phyloP scores from a whole-genome alignment of 768 basidiomycete genomes.

The Flagelloscypha sp. region DNA sequence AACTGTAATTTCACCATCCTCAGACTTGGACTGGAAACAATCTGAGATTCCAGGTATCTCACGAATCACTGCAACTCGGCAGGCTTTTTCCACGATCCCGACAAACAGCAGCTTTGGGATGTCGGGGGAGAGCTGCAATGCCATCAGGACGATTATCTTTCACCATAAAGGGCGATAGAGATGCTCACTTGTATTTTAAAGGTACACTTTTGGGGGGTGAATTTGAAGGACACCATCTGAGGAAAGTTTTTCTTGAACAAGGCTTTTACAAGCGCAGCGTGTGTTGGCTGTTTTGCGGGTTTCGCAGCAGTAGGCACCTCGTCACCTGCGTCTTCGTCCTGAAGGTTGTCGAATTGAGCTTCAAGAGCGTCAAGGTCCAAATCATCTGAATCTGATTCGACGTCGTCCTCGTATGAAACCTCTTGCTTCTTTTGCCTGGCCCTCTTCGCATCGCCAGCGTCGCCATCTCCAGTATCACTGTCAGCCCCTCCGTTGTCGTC shows the following conservation, averaged over 20 bases:
- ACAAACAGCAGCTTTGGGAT: conserved; percentile 92
- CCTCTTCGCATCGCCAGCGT: conserved; percentile 73
- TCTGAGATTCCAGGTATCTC: conserved; percentile 85
- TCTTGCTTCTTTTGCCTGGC: conserved; percentile 64
- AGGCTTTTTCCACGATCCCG: conserved; percentile 84
- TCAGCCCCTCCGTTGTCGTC: conserved; percentile 50
- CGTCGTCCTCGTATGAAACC: conserved; percentile 67
- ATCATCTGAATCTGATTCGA: conserved; percentile 31
- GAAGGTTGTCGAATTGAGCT: conserved; percentile 47
- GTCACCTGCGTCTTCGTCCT: conserved; percentile 22
- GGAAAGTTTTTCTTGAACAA: conserved; percentile 51
- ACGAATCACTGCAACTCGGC: conserved; percentile 76
- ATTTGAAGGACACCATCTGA: conserved; percentile 66
- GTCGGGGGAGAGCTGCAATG: conserved; percentile 69
- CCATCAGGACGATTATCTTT: conserved; percentile 3
- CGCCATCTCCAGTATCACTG: conserved; percentile 76
- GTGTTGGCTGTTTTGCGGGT: conserved; percentile 22
- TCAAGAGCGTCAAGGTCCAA: conserved; percentile 54
- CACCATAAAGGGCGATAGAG: conserved; percentile 1
- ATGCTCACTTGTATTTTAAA: conserved; percentile 76
- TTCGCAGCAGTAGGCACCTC: conserved; percentile 18
- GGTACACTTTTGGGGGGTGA: conserved; percentile 55
- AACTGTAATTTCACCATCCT: conserved; percentile 39
- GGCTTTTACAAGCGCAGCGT: conserved; percentile 36
- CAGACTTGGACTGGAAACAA: conserved; percentile 70